Base-by-base conservation (phyloP, 345 rosid species). In the Stellera chamaejasme region DNA sequence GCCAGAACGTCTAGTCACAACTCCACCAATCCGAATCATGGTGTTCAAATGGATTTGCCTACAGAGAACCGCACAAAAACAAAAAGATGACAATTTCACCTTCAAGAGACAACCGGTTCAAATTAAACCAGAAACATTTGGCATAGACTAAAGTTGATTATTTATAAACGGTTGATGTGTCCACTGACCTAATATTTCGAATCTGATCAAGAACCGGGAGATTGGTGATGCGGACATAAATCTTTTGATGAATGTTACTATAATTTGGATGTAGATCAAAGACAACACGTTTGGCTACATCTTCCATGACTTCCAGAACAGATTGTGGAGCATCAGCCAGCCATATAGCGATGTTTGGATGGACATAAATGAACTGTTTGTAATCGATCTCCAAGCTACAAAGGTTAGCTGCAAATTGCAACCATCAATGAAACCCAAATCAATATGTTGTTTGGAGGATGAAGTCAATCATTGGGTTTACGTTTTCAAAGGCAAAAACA, bases 31-130 rank as follows among this genome's bases (percentile, higher is more conserved):
- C 13, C 97, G 95, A 71, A 93, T 87, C 96, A 93, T 87, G 1
- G 97, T 93, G 78, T 87, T 93, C 68, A 93, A 75, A 76, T 93
- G 99, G 61, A 93, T 80, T 64, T 93, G 99, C 91, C 97, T 93
- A 79, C 58, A 44, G 71, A 53, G 19, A 11, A 65, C 46, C 50
- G 1, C 23, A 19, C 23, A 19, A 56, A 45, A 45, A 9, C 53
- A 52, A 8, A 32, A 8, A 8, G 39, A 32, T 4, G 39, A 32
- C 0, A 43, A 25, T 53, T 53, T 27, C 71, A 52, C 56, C 46
- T 55, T 32, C 39, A 32, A 1, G 39, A 2, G 39, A 2, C 13
- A 43, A 41, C 43, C n/a, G 63, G 39, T 5, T 32, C 3, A 32
- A 32, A 32, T 19, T 19, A 19, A 32, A 32, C 7, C 39, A 32